Percentiles rank a stretch among this genome's conserved stretches.
Evolutionary conservation across 768 basidiomycete genomes (phyloP).

Genomic region (Lentinus tigrinus): DNA sequence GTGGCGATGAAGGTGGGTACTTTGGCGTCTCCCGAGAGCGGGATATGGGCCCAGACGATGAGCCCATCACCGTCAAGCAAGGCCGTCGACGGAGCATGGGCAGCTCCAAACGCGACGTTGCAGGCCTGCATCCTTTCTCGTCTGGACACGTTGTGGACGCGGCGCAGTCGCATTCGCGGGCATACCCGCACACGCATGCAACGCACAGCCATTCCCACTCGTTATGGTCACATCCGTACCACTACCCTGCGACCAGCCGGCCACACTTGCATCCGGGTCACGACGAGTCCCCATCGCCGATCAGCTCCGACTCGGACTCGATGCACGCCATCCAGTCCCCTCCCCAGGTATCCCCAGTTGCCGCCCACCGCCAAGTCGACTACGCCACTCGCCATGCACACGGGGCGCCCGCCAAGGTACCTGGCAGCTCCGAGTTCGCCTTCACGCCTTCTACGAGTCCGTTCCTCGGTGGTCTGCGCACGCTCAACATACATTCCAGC

Average conservation of each 20-base stretch:
- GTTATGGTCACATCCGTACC: constrained; percentile 44
- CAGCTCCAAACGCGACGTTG: constrained; percentile 22
- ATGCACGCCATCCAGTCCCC: constrained; percentile 32
- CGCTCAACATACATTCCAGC: constrained; percentile 71
- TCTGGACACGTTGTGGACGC: constrained; percentile 31
- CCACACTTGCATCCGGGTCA: constrained; percentile 30
- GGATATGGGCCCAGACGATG: constrained; percentile 33
- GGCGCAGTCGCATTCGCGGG: constrained; percentile 33
- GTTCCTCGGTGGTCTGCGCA: constrained; percentile 75
- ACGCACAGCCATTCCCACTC: constrained; percentile 23
- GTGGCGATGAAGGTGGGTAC: constrained; percentile 40
- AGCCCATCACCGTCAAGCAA: constrained; percentile 27
- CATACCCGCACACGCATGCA: constrained; percentile 35
- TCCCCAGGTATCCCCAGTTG: constrained; percentile 27
- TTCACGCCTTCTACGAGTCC: constrained; percentile 77
- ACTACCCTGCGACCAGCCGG: constrained; percentile 33
- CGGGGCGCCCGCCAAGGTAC: constrained; percentile 36
- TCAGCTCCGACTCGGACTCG: constrained; percentile 64
- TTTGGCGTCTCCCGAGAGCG: constrained; percentile 38
- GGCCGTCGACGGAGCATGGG: constrained; percentile 48
- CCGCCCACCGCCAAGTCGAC: constrained; percentile 26
- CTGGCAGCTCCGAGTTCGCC: constrained; percentile 33
- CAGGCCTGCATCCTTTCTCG: constrained; percentile 28
- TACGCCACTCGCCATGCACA: constrained; percentile 22
- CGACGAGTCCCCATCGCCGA: constrained; percentile 69